Percentiles rank a stretch among this genome's conserved stretches.
These are phyloP conservation scores for Lichtheimia corymbifera DNA, from an alignment of 371 early-diverging fungal species.

Conservation along the genomic window DNA sequence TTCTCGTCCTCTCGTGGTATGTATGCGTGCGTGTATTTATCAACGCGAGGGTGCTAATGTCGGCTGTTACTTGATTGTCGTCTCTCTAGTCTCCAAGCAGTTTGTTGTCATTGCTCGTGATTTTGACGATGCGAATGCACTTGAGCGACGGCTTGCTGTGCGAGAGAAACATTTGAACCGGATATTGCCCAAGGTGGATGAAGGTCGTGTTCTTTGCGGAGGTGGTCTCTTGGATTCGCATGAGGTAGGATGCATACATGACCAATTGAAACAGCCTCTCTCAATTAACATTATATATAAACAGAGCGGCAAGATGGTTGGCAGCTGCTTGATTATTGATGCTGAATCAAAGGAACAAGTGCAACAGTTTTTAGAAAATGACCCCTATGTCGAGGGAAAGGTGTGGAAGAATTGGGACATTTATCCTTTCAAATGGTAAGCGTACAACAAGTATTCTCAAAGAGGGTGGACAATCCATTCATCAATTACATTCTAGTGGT, in stretches of 20 bases:
- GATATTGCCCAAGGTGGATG: conserved; percentile 25
- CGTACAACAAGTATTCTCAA: too few species aligned
- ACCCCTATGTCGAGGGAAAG: conserved; percentile 55
- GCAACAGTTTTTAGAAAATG: conserved; percentile 35
- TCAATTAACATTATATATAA: background rate
- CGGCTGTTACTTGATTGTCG: background rate
- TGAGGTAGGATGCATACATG: conserved; percentile 20
- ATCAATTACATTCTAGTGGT: background rate
- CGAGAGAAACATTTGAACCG: conserved; percentile 48
- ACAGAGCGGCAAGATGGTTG: conserved; percentile 54
- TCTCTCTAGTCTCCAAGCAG: conserved; percentile 26
- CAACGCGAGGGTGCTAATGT: background rate
- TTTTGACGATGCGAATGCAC: conserved; percentile 47
- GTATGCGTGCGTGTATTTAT: background rate
- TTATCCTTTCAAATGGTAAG: conserved; percentile 31
- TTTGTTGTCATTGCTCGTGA: conserved; percentile 57
- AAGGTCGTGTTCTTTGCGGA: conserved; percentile 39
- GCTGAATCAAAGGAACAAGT: conserved; percentile 50
- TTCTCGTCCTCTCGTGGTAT: conserved; percentile 7
- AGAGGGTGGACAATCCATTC: background rate
- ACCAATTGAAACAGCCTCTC: background rate
- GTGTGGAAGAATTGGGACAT: conserved; percentile 64
- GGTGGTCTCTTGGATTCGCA: conserved; percentile 58
- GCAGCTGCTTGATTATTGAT: conserved; percentile 50
- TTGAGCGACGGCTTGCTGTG: conserved; percentile 45